These are phyloP conservation scores for Skeletonema menzelii DNA, from an alignment of 108 stramenopile genomes.

Conservation along the genomic window DNA sequence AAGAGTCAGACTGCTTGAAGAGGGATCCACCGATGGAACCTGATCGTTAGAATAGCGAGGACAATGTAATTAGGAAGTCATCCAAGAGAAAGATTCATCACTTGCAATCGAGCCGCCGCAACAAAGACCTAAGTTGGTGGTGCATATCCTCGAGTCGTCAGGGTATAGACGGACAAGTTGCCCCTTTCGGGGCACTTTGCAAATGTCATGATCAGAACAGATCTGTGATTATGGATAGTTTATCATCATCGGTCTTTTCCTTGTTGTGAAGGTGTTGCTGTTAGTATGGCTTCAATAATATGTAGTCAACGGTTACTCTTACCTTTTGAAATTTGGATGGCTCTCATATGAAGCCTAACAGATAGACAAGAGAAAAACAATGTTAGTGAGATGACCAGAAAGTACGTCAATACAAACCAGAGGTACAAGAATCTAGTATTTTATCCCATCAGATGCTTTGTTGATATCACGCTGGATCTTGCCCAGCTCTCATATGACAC, in stretches of 20 bases:
- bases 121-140: constrained; percentile 49
- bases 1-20: neutral
- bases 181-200: constrained; percentile 30
- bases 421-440: neutral
- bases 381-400: neutral
- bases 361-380: neutral
- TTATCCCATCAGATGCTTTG: constrained; percentile 44
- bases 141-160: constrained; percentile 49
- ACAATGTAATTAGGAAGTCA: neutral
- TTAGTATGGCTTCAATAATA: neutral
- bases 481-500: constrained; percentile 46
- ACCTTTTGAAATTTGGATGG: neutral
- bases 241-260: constrained; percentile 36
- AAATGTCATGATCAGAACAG: constrained; percentile 32
- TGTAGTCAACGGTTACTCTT: neutral
- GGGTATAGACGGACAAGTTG: neutral
- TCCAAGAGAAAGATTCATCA: neutral
- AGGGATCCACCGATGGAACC: neutral
- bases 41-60: neutral
- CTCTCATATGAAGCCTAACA: neutral
- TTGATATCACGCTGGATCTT: constrained; percentile 42
- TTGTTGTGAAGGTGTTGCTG: neutral
- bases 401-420: neutral
- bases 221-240: constrained; percentile 48
- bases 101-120: neutral